Percentiles rank a stretch among this genome's conserved stretches.
These are phyloP conservation scores for Yamadazyma sp. DNA, from an alignment of 805 yeast genomes.

Conservation along the genomic window DNA sequence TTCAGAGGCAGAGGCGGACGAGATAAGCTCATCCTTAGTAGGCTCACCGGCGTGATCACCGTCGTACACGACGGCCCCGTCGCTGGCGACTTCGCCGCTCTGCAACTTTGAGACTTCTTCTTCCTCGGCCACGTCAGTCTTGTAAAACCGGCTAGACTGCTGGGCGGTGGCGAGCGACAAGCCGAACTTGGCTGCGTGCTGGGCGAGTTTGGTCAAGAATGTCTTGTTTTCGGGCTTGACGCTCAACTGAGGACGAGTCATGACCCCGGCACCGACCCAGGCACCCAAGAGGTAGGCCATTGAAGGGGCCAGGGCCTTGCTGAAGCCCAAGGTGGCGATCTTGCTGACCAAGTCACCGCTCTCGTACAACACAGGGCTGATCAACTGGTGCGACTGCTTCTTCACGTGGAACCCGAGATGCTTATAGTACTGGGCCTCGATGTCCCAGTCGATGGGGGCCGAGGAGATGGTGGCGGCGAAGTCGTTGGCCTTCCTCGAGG, in stretches of 20 bases:
- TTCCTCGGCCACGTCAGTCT: conserved; percentile 4
- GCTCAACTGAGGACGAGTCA: conserved; percentile 26
- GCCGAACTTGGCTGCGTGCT: conserved; percentile 16
- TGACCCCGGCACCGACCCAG: conserved; percentile 40
- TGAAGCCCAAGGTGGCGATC: conserved; percentile 21
- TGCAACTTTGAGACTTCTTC: not conserved
- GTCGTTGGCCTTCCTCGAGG: conserved; percentile 19
- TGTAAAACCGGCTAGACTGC: not conserved
- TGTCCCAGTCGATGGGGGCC: conserved; percentile 32
- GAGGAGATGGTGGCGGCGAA: conserved; percentile 19
- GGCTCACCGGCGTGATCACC: not conserved
- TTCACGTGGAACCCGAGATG: conserved; percentile 27
- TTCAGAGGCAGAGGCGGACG: not conserved
- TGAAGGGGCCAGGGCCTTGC: conserved; percentile 20
- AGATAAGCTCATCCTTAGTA: not conserved
- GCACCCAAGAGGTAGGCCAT: conserved; percentile 43
- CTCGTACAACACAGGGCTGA: conserved; percentile 36
- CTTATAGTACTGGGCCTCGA: conserved; percentile 39
- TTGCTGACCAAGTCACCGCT: conserved; percentile 27
- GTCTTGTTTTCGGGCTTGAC: conserved; percentile 26
- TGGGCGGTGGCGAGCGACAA: conserved; percentile 5
- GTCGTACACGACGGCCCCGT: conserved; percentile 1
- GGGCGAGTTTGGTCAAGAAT: conserved; percentile 23
- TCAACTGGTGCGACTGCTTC: conserved; percentile 29
- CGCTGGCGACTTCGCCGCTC: not conserved